These are phyloP conservation scores for Candida sanyaensis DNA, from an alignment of 1,139 yeast species.

Conservation along the genomic window DNA sequence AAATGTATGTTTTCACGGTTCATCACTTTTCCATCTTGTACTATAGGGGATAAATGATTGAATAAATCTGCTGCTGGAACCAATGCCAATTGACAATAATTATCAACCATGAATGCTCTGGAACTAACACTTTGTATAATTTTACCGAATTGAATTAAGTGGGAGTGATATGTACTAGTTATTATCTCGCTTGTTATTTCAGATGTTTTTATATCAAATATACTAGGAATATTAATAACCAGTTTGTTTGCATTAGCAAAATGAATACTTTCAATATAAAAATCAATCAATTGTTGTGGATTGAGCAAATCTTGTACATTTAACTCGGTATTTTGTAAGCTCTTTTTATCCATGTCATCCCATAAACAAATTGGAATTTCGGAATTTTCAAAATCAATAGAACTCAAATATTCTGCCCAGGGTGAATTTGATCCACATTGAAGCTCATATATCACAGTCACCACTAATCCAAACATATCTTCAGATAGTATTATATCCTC, in stretches of 20 bases:
- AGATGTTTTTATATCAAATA: conserved; percentile 23
- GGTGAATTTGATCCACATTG: conserved; percentile 58
- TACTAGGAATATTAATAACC: conserved; percentile 40
- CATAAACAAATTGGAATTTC: conserved; percentile 64
- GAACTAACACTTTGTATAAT: conserved; percentile 64
- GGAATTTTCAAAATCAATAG: conserved; percentile 45
- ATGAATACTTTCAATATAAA: conserved; percentile 51
- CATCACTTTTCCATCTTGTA: conserved; percentile 18
- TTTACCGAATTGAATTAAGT: conserved; percentile 48
- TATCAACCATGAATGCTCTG: conserved; percentile 80
- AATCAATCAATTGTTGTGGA: conserved; percentile 54
- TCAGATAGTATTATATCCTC: conserved; percentile 33
- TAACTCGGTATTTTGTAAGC: conserved; percentile 67
- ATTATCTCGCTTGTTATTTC: conserved; percentile 5
- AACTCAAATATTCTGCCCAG: conserved; percentile 67
- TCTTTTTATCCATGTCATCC: conserved; percentile 49
- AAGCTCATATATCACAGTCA: conserved; percentile 74
- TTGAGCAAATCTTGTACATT: conserved; percentile 66
- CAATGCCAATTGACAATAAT: conserved; percentile 68
- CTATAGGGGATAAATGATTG: conserved; percentile 59
- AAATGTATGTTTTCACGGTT: conserved; percentile 69
- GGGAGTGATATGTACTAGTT: conserved; percentile 13
- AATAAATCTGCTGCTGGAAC: conserved; percentile 93
- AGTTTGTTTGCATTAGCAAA: conserved; percentile 42
- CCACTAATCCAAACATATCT: conserved; percentile 67